phyloP scores from a whole-genome alignment of 768 basidiomycete species.

The Imleria badia region DNA sequence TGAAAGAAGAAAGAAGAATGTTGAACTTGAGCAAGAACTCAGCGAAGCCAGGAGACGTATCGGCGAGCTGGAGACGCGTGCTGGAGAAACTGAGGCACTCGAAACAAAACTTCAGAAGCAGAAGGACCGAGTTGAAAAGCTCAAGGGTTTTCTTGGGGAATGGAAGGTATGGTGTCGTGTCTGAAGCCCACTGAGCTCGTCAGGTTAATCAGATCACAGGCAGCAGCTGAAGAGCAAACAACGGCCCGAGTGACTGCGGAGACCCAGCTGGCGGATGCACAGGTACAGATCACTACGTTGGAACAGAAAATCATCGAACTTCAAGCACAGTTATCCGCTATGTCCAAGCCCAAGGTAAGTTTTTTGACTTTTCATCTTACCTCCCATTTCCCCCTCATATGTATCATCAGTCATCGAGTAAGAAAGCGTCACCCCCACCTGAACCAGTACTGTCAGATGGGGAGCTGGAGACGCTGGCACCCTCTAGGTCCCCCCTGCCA shows the following conservation, averaged over 20 bases:
- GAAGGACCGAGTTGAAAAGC: slow-evolving; percentile 40
- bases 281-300: slow-evolving; percentile 19
- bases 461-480: slow-evolving; percentile 21
- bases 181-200: background rate
- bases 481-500: slow-evolving; percentile 13
- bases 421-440: slow-evolving; percentile 7
- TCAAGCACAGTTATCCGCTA: slow-evolving; percentile 42
- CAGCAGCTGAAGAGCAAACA: slow-evolving; percentile 37
- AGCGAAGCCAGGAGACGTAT: slow-evolving; percentile 43
- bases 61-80: slow-evolving; percentile 28
- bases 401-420: slow-evolving; percentile 10
- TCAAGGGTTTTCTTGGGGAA: slow-evolving; percentile 40
- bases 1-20: slow-evolving; percentile 49
- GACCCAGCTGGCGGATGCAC: slow-evolving; percentile 36
- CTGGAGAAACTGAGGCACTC: slow-evolving; percentile 28
- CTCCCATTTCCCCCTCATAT: slow-evolving; percentile 6
- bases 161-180: slow-evolving; percentile 44
- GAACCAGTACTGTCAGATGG: slow-evolving; percentile 18
- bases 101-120: slow-evolving; percentile 43
- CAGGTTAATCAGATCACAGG: slow-evolving; percentile 30
- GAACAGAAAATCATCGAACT: slow-evolving; percentile 47
- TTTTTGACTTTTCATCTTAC: slow-evolving; percentile 7
- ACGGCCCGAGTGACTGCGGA: slow-evolving; percentile 37
- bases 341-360: slow-evolving; percentile 30
- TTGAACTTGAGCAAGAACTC: slow-evolving; percentile 56